phyloP scores from a whole-genome alignment of 176 grass and related monocot genomes.

The Triticum timopheevii region DNA sequence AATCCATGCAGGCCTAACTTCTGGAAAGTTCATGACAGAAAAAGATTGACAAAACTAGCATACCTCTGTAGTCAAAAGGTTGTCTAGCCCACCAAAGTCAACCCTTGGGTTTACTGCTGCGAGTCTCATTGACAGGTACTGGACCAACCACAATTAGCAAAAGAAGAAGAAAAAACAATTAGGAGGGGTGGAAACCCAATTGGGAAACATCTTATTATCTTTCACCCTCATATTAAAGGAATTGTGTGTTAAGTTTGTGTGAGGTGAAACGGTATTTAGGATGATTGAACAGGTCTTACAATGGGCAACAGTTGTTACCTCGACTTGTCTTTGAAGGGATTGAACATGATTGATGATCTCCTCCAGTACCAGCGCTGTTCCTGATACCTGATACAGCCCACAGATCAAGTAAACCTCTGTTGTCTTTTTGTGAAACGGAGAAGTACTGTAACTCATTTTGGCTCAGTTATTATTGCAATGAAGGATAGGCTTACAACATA shows the following conservation, averaged over 20 bases:
- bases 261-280: background rate
- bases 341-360: slow-evolving; percentile 99
- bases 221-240: background rate
- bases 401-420: background rate
- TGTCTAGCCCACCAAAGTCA: slow-evolving; percentile 72
- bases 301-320: slow-evolving; percentile 52
- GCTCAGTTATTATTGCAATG: background rate
- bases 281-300: background rate
- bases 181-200: background rate
- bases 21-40: slow-evolving; percentile 8
- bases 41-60: background rate
- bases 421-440: background rate
- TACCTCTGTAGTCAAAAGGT: slow-evolving; percentile 71
- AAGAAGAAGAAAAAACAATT: background rate
- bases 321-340: slow-evolving; percentile 88
- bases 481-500: background rate
- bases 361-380: slow-evolving; percentile 86
- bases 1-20: slow-evolving; percentile 4
- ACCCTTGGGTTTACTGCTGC: slow-evolving; percentile 82
- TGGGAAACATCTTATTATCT: background rate
- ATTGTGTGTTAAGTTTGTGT: background rate
- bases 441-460: background rate
- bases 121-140: slow-evolving; percentile 91
- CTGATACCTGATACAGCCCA: slow-evolving; percentile 65
- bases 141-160: slow-evolving; percentile 25